Base-by-base conservation (phyloP, 2,329 filamentous ascomycete species). In the Coniochaeta ligniaria region DNA sequence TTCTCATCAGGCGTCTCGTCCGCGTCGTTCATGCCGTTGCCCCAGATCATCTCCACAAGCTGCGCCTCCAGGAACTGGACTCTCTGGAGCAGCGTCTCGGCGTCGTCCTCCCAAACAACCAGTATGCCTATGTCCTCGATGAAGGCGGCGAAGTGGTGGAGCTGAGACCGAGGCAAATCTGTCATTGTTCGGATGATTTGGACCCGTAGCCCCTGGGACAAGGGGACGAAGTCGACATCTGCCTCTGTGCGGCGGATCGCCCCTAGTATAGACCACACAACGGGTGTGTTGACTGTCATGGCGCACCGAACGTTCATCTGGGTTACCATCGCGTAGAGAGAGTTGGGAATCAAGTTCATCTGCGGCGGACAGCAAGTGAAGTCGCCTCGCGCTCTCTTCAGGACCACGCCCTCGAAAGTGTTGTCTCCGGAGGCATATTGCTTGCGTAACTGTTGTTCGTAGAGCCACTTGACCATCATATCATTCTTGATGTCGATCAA, bases 141-240 rank as follows among this genome's bases (percentile, higher is more conserved):
- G 68, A 87, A 87, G 9, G 85, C 84, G n/a, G 83, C 84, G 66
- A 85, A 87, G 63, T 87, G 84, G 71, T 87, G 83, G 69, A 86
- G 85, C 68, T 86, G 80, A 65, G 84, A 87, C 26, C 76, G 72
- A 0, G 83, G 81, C 5, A 90, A 74, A 57, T 82, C 78, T 2
- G 76, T 74, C 60, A 88, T 80, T 57, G 79, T 80, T 2, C 80
- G 80, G 24, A 89, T 74, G 5, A 89, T 82, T 67, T 90, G 87
- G 7, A 89, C 72, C 28, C 82, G 81, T 20, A 87, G 77, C 3
- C 83, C 83, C 59, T 81, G 76, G 17, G 78, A 72, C 17, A 89
- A 74, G 11, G 86, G 84, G 11, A 89, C 82, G 64, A 81, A 86
- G 17, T 82, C 74, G 24, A 75, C 65, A 2, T 68, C 65, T 6